phyloP scores from a whole-genome alignment of 768 basidiomycete species.

The Coprinopsis sp. region DNA sequence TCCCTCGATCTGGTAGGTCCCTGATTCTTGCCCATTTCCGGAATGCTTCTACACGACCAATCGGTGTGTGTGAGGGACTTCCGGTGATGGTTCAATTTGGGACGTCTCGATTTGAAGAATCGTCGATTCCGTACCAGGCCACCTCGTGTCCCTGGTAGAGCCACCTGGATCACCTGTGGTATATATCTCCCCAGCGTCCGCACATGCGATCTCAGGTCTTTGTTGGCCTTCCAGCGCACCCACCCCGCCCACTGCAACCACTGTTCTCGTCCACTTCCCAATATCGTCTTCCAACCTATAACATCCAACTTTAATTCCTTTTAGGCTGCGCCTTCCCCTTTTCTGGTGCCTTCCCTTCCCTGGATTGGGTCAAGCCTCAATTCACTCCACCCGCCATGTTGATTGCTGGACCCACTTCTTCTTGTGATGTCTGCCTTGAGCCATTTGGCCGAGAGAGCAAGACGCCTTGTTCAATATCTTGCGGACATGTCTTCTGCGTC shows the following conservation, averaged over 20 bases:
- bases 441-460: conserved; percentile 47
- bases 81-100: conserved; percentile 32
- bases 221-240: conserved; percentile 27
- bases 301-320: conserved; percentile 3
- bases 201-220: conserved; percentile 32
- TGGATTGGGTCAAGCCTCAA: not conserved
- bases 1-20: not conserved
- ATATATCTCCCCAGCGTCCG: conserved; percentile 24
- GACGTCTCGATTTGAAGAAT: conserved; percentile 22
- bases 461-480: conserved; percentile 60
- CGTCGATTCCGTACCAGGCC: conserved; percentile 27
- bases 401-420: conserved; percentile 56
- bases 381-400: conserved; percentile 44
- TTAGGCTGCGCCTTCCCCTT: conserved; percentile 10
- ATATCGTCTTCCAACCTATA: not conserved
- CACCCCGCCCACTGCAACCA: conserved; percentile 18
- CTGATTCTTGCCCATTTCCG: not conserved
- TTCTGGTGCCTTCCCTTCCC: not conserved
- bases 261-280: conserved; percentile 12
- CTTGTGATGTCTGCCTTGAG: conserved; percentile 76
- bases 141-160: conserved; percentile 38
- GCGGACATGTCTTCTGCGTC: conserved; percentile 70
- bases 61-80: conserved; percentile 14
- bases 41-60: conserved; percentile 5
- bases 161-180: conserved; percentile 27